phyloP scores from a whole-genome alignment of 2,329 filamentous ascomycete genomes.

The Sclerotinia trifoliorum region DNA sequence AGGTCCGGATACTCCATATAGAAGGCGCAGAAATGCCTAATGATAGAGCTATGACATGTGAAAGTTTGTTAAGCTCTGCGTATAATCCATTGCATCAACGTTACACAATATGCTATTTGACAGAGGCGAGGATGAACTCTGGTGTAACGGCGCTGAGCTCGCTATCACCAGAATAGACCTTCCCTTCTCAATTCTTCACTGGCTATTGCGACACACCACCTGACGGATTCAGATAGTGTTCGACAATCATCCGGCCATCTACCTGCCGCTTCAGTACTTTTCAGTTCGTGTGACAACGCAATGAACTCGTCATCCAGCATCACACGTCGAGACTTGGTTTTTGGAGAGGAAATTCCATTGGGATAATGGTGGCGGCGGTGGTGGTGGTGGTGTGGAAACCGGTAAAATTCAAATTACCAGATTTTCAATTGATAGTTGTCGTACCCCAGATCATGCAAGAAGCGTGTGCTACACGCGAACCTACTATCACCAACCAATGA shows the following conservation, averaged over 20 bases:
- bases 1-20: neutral
- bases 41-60: neutral
- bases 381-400: neutral
- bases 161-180: constrained; percentile 2
- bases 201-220: neutral
- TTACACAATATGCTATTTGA: neutral
- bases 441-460: neutral
- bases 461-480: neutral
- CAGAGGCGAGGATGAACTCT: neutral
- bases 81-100: neutral
- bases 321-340: neutral
- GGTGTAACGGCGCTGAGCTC: neutral
- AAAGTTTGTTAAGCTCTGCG: neutral
- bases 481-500: constrained; percentile 6
- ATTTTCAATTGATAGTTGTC: neutral
- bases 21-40: neutral
- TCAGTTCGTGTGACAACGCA: constrained; percentile 3
- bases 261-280: constrained; percentile 16
- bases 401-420: neutral
- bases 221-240: neutral
- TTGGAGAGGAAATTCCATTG: neutral
- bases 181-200: neutral
- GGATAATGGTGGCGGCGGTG: neutral
- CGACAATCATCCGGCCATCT: constrained; percentile 4
- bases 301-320: constrained; percentile 2